Conservation (phyloP, 306 rosid genomes). For the Sicyos edulis region DNA sequence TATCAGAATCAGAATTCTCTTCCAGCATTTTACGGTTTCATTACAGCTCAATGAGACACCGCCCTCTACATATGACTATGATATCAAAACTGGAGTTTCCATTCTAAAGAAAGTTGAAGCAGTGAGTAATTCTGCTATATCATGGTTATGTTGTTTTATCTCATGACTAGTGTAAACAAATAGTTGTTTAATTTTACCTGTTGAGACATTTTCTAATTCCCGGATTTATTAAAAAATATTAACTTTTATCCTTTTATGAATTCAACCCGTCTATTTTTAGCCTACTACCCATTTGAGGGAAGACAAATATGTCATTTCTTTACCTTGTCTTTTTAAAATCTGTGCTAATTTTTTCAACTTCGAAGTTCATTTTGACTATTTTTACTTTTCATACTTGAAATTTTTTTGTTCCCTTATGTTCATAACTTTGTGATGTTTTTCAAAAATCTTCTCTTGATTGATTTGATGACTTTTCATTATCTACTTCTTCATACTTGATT, state of each 20-base stretch:
- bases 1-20: slow-evolving; percentile 52
- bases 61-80: slow-evolving; percentile 72
- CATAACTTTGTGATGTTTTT: too few species aligned
- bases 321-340: not conserved
- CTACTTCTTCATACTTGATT: not conserved
- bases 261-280: too few species aligned
- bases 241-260: too few species aligned
- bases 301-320: not conserved
- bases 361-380: not conserved
- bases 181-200: not conserved
- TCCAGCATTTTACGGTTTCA: slow-evolving; percentile 64
- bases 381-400: not conserved
- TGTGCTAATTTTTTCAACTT: not conserved
- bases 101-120: slow-evolving; percentile 71
- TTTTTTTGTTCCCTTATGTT: not conserved
- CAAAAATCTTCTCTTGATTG: not conserved
- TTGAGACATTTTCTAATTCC: not conserved
- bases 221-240: not conserved
- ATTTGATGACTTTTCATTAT: not conserved
- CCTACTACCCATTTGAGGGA: too few species aligned
- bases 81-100: slow-evolving; percentile 59
- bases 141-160: not conserved
- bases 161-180: not conserved
- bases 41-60: slow-evolving; percentile 88
- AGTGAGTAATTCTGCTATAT: slow-evolving; percentile 43